Percentiles rank a stretch among this genome's conserved stretches.
These are phyloP conservation scores for Polyporus arcularius DNA, from an alignment of 768 basidiomycete species.

Conservation along the genomic window DNA sequence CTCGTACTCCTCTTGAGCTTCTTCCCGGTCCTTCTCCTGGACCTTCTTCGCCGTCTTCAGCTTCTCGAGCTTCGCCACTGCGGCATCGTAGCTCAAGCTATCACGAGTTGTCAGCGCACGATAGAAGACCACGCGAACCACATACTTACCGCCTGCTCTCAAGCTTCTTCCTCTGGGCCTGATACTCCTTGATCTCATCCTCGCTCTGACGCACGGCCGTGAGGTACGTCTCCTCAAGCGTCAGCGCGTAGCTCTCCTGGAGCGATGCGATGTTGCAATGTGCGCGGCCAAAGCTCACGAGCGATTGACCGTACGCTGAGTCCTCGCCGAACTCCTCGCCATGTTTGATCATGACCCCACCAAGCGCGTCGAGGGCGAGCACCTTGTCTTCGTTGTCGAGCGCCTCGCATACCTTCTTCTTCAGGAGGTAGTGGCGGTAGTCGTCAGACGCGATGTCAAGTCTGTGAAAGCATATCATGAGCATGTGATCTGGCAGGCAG, in stretches of 20 bases:
- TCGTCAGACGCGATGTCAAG: constrained; percentile 69
- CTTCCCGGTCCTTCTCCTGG: constrained; percentile 69
- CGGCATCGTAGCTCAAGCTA: constrained; percentile 75
- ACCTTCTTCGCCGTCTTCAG: constrained; percentile 75
- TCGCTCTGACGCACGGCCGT: constrained; percentile 61
- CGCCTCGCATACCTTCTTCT: constrained; percentile 70
- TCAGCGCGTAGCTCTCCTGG: constrained; percentile 78
- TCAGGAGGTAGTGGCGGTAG: constrained; percentile 70
- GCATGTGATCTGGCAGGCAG: no score
- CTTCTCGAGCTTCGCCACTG: constrained; percentile 68
- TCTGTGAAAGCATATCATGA: constrained; percentile 40
- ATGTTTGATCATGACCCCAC: constrained; percentile 84
- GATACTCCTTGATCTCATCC: constrained; percentile 84
- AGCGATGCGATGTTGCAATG: constrained; percentile 84
- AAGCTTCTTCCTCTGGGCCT: constrained; percentile 78
- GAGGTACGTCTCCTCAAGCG: constrained; percentile 74
- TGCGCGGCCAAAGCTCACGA: constrained; percentile 77
- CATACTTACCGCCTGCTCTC: constrained; percentile 73
- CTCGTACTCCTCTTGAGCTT: constrained; percentile 82
- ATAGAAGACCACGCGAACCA: background rate
- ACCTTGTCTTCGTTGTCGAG: constrained; percentile 69
- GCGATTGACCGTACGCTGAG: constrained; percentile 69
- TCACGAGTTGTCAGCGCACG: background rate
- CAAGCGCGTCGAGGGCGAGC: constrained; percentile 74
- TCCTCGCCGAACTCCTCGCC: constrained; percentile 82